Evolutionary conservation across 495 filamentous ascomycete species (phyloP), one percentile per base, ranked within the genome.

Genomic region (Sporormia fimetaria): DNA sequence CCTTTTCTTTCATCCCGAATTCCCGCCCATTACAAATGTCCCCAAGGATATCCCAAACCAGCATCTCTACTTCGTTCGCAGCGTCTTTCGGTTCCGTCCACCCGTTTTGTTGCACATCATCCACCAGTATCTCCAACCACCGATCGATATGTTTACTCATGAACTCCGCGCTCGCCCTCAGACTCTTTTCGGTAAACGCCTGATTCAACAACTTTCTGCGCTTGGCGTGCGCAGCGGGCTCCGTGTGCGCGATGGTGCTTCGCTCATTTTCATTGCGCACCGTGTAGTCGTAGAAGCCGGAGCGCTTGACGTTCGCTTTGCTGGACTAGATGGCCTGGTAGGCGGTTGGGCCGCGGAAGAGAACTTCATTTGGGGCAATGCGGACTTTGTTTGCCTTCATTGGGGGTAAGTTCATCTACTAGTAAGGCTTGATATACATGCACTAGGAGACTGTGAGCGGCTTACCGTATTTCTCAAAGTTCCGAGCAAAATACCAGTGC

Each of bases 261-360:
- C 11, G 17, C 0, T 51, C 54, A 1, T 42, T 4, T 5, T 37
- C 40, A 27, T 57, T 52, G 8, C 40, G 12, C 2, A 16, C 31
- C 20, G 24, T 50, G 14, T 34, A 46, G 7, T 21, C 27, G 39
- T 63, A 64, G 27, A 60, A 61, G 0, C 16, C 14, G 18, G 34
- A 44, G 16, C 53, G 45, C 12, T 37, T 37, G 6, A 56, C 54
- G 20, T 65, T 64, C 0, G 59, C 42, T 18, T 56, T 60, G 9
- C 9, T 35, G 20, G 48, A 33, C 37, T 63, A 63, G 20, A 62
- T 63, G n/a, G 35, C 51, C 2, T 14, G 24, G 10, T 33, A 34
- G 3, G 40, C 30, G 12, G 12, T 7, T 4, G 12, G 8, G 18
- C 22, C 33, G 5, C 7, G 16, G 11, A 8, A 15, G 5, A 21